Conservation (phyloP, 106 monocot genomes). For the Dioscorea alata region DNA sequence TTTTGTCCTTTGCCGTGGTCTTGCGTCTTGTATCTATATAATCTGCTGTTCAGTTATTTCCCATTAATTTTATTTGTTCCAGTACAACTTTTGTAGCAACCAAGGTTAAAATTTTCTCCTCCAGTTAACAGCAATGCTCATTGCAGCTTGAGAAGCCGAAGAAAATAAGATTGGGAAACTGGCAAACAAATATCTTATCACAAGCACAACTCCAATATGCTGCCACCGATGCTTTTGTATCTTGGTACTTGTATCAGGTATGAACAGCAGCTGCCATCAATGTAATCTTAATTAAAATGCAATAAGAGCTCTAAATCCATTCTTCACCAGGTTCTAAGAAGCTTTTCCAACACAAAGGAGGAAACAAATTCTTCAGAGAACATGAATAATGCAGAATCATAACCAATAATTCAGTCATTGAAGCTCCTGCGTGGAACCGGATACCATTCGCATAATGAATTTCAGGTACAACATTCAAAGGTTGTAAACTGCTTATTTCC, state of each 20-base stretch:
- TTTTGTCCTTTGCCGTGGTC: too few relatives aligned
- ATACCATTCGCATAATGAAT: too few relatives aligned
- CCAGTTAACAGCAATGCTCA: not conserved
- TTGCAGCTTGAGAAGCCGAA: slow-evolving; percentile 66
- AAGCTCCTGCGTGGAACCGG: too few relatives aligned
- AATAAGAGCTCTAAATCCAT: not conserved
- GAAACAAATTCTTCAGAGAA: not conserved
- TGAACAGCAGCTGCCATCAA: not conserved
- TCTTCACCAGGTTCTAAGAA: slow-evolving; percentile 36
- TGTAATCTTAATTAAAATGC: not conserved
- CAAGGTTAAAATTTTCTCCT: too few relatives aligned
- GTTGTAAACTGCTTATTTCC: too few relatives aligned
- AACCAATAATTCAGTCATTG: too few relatives aligned
- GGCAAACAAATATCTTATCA: slow-evolving; percentile 66
- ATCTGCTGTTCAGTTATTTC: too few relatives aligned
- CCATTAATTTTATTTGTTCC: too few relatives aligned
- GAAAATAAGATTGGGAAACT: slow-evolving; percentile 89
- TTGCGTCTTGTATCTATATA: too few relatives aligned
- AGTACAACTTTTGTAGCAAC: too few relatives aligned
- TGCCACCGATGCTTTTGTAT: slow-evolving; percentile 97
- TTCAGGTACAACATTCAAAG: too few relatives aligned
- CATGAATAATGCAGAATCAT: too few relatives aligned
- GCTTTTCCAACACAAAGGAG: slow-evolving; percentile 35
- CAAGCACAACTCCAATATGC: slow-evolving; percentile 75
- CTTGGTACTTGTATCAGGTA: slow-evolving; percentile 94